A percentile compares a stretch with the other conserved stretches of the same genome.
phyloP scores from a whole-genome alignment of 805 yeast species.

The Sugiyamaella marilandica region DNA sequence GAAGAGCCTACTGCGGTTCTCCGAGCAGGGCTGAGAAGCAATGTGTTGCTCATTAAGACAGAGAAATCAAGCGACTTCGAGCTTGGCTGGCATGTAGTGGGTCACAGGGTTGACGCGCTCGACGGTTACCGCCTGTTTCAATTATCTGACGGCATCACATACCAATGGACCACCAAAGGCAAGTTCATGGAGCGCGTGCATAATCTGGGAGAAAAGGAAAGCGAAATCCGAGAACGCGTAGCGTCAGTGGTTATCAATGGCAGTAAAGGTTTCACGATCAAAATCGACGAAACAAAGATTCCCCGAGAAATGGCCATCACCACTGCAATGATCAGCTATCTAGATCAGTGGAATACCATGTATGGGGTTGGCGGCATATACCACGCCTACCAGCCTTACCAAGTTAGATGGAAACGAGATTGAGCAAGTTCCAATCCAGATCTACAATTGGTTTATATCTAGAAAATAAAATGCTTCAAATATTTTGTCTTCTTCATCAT shows the following conservation, averaged over 20 bases:
- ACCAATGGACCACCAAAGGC: slow-evolving; percentile 63
- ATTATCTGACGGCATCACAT: slow-evolving; percentile 53
- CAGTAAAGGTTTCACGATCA: slow-evolving; percentile 48
- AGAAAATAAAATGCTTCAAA: no score
- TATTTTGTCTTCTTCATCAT: no score
- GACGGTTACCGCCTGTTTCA: slow-evolving; percentile 59
- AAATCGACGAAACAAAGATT: slow-evolving; percentile 50
- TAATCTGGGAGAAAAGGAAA: slow-evolving; percentile 59
- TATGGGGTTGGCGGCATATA: slow-evolving; percentile 62
- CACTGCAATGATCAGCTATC: slow-evolving; percentile 54
- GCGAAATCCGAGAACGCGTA: slow-evolving; percentile 61
- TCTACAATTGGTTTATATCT: not conserved
- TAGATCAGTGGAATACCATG: slow-evolving; percentile 65
- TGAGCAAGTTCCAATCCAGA: slow-evolving; percentile 20
- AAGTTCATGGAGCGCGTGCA: slow-evolving; percentile 52
- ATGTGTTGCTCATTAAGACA: slow-evolving; percentile 50
- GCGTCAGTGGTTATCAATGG: slow-evolving; percentile 55
- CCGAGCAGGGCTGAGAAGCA: slow-evolving; percentile 58
- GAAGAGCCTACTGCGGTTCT: slow-evolving; percentile 56
- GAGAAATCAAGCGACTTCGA: slow-evolving; percentile 44
- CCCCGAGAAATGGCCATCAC: slow-evolving; percentile 55
- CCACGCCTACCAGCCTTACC: slow-evolving; percentile 46
- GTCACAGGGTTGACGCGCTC: slow-evolving; percentile 56
- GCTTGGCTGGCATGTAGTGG: slow-evolving; percentile 59
- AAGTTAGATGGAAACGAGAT: slow-evolving; percentile 55